A percentile compares a stretch with the other conserved stretches of the same genome.
phyloP scores from a whole-genome alignment of 129 eudicot species.

The sunflower (Helianthus annuus) region DNA sequence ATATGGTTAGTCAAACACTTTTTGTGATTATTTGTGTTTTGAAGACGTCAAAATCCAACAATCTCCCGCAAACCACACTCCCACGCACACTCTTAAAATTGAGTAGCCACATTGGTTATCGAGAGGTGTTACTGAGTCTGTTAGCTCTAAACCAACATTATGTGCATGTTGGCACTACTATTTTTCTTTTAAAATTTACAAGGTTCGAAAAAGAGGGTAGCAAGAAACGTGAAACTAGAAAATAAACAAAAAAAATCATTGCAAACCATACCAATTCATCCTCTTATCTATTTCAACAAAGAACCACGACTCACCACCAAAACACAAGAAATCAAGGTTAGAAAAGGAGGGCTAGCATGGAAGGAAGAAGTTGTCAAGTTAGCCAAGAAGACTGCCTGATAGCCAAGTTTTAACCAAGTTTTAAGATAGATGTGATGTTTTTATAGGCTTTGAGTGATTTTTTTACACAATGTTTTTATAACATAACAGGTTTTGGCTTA shows the following conservation, averaged over 20 bases:
- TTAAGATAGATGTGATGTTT: slow-evolving; percentile 18
- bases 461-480: not conserved
- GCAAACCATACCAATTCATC: not conserved
- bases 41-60: too few species aligned
- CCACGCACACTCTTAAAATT: too few species aligned
- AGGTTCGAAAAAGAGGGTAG: not conserved
- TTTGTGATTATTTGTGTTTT: too few species aligned
- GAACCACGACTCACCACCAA: not conserved
- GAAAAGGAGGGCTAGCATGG: slow-evolving; percentile 48
- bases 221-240: not conserved
- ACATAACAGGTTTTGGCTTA: slow-evolving; percentile 66
- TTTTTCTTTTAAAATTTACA: not conserved
- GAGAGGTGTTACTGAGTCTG: too few species aligned
- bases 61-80: too few species aligned
- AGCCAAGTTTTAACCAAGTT: slow-evolving; percentile 19
- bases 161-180: not conserved
- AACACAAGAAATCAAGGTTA: not conserved
- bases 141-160: not conserved
- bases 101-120: too few species aligned
- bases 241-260: not conserved
- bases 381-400: slow-evolving; percentile 60
- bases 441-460: not conserved
- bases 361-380: slow-evolving; percentile 41
- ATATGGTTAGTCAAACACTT: too few species aligned
- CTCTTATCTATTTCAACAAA: not conserved